Percentiles rank a stretch among this genome's conserved stretches.
Evolutionary conservation across 2,329 filamentous ascomycete species (phyloP).

Genomic region (Epichloe bromicola): DNA sequence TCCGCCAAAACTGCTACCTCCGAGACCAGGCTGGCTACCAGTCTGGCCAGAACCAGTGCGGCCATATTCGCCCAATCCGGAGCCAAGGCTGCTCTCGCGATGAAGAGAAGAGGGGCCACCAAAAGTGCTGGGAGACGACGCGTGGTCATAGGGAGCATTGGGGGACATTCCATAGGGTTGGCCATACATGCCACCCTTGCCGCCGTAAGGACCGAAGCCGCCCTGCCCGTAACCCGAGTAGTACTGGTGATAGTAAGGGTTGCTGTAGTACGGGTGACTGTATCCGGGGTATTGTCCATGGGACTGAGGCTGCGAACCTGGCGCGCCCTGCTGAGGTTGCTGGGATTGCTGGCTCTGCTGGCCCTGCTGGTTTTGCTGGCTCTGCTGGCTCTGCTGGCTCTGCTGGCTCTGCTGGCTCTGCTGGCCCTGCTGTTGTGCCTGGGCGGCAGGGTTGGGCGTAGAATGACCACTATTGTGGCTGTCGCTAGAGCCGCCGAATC

Average conservation of each 20-base stretch:
- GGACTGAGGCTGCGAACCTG: slow-evolving; percentile 30
- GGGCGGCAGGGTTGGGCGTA: slow-evolving; percentile 68
- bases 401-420: slow-evolving; percentile 23
- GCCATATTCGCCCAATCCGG: slow-evolving; percentile 41
- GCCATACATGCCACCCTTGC: slow-evolving; percentile 41
- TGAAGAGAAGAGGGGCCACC: slow-evolving; percentile 37
- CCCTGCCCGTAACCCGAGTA: slow-evolving; percentile 42
- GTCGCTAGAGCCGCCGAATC: slow-evolving; percentile 49
- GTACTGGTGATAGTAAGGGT: slow-evolving; percentile 51
- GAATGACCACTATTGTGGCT: slow-evolving; percentile 78
- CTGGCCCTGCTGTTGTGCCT: slow-evolving; percentile 34
- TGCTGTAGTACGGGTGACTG: slow-evolving; percentile 47
- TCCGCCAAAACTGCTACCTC: slow-evolving; percentile 36
- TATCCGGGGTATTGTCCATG: slow-evolving; percentile 39
- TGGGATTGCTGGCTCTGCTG: slow-evolving; percentile 14
- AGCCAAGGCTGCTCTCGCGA: slow-evolving; percentile 35
- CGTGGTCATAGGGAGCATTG: slow-evolving; percentile 43
- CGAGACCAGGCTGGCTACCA: slow-evolving; percentile 36
- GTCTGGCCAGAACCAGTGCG: slow-evolving; percentile 37
- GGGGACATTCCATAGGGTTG: slow-evolving; percentile 45
- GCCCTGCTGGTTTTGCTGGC: slow-evolving; percentile 20
- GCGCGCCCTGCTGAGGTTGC: slow-evolving; percentile 22
- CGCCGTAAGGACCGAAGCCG: slow-evolving; percentile 38
- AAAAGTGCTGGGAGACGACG: slow-evolving; percentile 41
- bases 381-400: slow-evolving; percentile 23